Base-by-base conservation (phyloP, 148 eudicot species). In the Polygonum aviculare region DNA sequence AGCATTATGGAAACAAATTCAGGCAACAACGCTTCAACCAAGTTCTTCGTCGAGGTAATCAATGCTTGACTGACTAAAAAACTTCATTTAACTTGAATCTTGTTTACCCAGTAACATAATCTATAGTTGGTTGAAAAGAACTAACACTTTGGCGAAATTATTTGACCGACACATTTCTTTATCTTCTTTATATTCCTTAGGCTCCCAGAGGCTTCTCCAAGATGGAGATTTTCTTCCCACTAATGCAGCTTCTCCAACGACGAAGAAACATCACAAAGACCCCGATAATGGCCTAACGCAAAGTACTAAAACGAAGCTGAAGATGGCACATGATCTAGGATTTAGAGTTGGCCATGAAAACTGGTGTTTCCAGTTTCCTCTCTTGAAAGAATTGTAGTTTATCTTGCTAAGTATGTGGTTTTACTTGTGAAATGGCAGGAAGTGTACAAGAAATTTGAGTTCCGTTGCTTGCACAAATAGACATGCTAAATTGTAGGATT, bases 1-100 rank as follows among this genome's bases (percentile, higher is more conserved):
- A 94, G 98, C 35, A 80, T 79, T 26, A 84, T 90, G 93, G 94
- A 88, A 65, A 77, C 77, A 74, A 82, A 60, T 21, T 74, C 79
- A 49, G 78, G 73, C 36, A 76, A 55, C 79, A 80, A 50, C 80
- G 78, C 83, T 5, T 91, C 90, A 92, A 94, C 97, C 40, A 85
- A 79, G 71, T 93, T 90, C 73, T 51, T 88, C 74, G 89, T 93
- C 7, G 87, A 93, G 87, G 98, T 91, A 91, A 45, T 1, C 73
- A 39, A 26, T 26, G 31, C 31, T 26, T 26, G 31, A 26, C 31
- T 26, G 31, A 26, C 31, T 26, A 26, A 26, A 26, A 44, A 44
- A 44, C 9, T 10, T 7, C 47, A 44, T 7, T 39, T 39, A 39
- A 39, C 41, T 39, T 39, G 41, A 39, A 1, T 39, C 41, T 7